Conservation (phyloP, 495 filamentous ascomycete species). For the Aspergillus egyptiacus region DNA sequence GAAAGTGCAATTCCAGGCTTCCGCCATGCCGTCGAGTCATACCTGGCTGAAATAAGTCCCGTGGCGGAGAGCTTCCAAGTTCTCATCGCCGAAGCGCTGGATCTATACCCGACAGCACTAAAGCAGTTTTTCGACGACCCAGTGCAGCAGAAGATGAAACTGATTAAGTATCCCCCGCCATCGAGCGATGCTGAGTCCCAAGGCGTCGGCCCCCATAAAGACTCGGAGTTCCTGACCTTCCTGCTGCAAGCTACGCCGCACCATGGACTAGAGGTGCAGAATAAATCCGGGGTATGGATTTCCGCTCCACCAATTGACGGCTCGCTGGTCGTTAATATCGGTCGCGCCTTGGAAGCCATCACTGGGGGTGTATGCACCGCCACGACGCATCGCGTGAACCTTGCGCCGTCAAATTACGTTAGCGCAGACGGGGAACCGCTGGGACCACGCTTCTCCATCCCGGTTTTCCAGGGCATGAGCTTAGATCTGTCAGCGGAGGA, state of each 20-base stretch:
- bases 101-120: slow-evolving; percentile 66
- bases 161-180: slow-evolving; percentile 78
- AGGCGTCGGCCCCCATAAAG: slow-evolving; percentile 92
- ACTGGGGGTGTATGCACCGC: slow-evolving; percentile 81
- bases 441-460: slow-evolving; percentile 76
- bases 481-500: slow-evolving; percentile 74
- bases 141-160: slow-evolving; percentile 84
- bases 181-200: slow-evolving; percentile 28
- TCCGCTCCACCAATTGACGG: slow-evolving; percentile 45
- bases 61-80: slow-evolving; percentile 72
- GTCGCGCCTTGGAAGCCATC: slow-evolving; percentile 85
- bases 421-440: slow-evolving; percentile 20
- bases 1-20: slow-evolving; percentile 62
- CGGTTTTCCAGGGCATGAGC: slow-evolving; percentile 89
- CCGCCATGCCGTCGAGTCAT: slow-evolving; percentile 60
- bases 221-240: slow-evolving; percentile 81
- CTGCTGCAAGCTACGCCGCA: slow-evolving; percentile 82
- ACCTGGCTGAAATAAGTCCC: slow-evolving; percentile 65
- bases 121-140: slow-evolving; percentile 70
- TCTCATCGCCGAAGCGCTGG: slow-evolving; percentile 83
- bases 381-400: slow-evolving; percentile 75
- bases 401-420: slow-evolving; percentile 29
- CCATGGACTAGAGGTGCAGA: slow-evolving; percentile 81
- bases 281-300: slow-evolving; percentile 76
- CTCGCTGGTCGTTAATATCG: slow-evolving; percentile 81